Conservation (phyloP, 2,329 filamentous ascomycete species). For the Ophiosphaerella narmari region DNA sequence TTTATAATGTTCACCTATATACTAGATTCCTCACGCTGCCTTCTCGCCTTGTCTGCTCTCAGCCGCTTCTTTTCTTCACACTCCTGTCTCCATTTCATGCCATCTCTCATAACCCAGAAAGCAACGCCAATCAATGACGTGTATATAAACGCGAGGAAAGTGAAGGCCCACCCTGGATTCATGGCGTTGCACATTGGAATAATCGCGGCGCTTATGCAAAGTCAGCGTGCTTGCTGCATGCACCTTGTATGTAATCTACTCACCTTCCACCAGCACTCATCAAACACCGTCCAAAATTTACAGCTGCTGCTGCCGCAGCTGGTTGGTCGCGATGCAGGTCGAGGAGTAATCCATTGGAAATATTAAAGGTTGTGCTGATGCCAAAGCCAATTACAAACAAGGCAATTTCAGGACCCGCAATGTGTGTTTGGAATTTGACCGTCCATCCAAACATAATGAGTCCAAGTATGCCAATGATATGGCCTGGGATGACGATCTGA, state of each 20-base stretch:
- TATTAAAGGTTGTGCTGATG: conserved; percentile 58
- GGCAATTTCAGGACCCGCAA: conserved; percentile 52
- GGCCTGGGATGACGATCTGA: conserved; percentile 46
- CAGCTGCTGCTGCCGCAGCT: conserved; percentile 48
- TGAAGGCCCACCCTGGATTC: conserved; percentile 53
- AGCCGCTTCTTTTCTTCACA: conserved; percentile 19
- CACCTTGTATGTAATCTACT: background rate
- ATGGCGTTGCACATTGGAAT: conserved; percentile 50
- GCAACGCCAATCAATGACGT: conserved; percentile 28
- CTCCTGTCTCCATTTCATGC: conserved; percentile 37
- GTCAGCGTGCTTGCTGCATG: background rate
- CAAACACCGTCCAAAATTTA: conserved; percentile 45
- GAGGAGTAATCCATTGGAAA: conserved; percentile 53
- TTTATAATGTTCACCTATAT: background rate
- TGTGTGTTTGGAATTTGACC: conserved; percentile 38
- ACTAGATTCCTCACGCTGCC: background rate
- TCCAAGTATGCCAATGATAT: conserved; percentile 38
- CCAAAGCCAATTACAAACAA: conserved; percentile 60
- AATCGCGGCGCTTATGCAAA: conserved; percentile 34
- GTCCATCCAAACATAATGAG: conserved; percentile 52
- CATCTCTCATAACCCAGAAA: conserved; percentile 38
- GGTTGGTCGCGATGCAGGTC: conserved; percentile 49
- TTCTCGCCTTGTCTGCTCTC: conserved; percentile 5
- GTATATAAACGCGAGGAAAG: conserved; percentile 45
- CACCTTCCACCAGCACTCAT: conserved; percentile 41